Evolutionary conservation across 2,329 filamentous ascomycete species (phyloP), one percentile per base, ranked within the genome.

Genomic region (Diaporthe sp.): DNA sequence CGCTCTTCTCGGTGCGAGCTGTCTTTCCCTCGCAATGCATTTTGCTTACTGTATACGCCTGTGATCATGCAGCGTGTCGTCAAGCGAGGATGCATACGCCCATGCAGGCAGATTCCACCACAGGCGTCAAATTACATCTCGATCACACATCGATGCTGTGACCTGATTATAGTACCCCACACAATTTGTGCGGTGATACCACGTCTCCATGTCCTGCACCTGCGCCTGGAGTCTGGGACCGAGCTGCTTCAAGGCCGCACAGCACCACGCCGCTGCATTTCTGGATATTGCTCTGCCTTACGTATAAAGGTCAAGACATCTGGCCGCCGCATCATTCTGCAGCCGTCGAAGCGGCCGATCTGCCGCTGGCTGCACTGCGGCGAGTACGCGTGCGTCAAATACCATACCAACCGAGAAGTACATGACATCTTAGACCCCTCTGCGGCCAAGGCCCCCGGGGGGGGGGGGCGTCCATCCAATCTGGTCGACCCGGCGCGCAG

Each of bases 111-210:
- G 34, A 65, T 62, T 55, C 49, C 70, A 73, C 70, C 58, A 55
- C 58, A 62, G 31, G 15, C 58, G 70, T 61, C 70, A 73, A 53
- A 73, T 44, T 51, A 51, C 15, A 42, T 65, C 49, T 65, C 70
- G 70, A 73, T 73, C 58, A 51, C n/a, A 39, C 70, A 44, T 53
- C 19, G 34, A 55, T 44, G 57, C 34, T 19, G 70, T 55, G 70
- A 55, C 28, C 34, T 62, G 58, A 6, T 22, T 46, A 28, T 73
- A n/a, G 34, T n/a, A 42, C 46, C 42, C 58, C 31, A 62, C 31
- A 65, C 46, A 34, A 44, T 55, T 42, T 42, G 55, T 53, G 55
- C 31, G 19, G 28, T 61, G 31, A 25, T 62, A 53, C 58, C 7
- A 42, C 17, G n/a, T 34, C 25, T 62, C 46, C 31, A 3, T 44